Conservation (phyloP, 768 basidiomycete genomes). For the Naganishia antarctica region DNA sequence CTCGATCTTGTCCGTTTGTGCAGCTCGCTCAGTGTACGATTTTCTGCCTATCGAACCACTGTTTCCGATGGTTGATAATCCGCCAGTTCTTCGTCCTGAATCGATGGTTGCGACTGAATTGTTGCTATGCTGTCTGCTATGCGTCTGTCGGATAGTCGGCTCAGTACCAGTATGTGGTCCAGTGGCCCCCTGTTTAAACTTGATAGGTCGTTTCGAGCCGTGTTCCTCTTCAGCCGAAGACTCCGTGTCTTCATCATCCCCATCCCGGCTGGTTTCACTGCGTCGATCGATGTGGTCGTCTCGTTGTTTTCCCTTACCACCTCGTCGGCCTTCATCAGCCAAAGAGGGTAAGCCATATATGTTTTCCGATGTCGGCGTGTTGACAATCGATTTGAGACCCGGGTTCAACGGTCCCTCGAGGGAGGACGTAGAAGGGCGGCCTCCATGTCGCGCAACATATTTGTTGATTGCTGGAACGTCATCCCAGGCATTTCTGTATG, state of each 20-base stretch:
- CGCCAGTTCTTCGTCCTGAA: too few species aligned
- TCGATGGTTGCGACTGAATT: neutral
- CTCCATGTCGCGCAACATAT: conserved; percentile 56
- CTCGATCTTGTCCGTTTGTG: conserved; percentile 22
- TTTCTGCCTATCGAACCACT: neutral
- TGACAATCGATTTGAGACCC: neutral
- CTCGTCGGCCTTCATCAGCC: conserved; percentile 5
- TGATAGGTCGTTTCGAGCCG: conserved; percentile 18
- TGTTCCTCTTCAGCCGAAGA: conserved; percentile 37
- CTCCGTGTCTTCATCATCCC: conserved; percentile 53
- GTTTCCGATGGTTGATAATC: too few species aligned
- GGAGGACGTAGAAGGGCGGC: conserved; percentile 23
- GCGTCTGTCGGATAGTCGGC: neutral
- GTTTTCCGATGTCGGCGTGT: conserved; percentile 13
- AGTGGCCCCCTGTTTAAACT: conserved; percentile 1
- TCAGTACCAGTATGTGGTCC: neutral
- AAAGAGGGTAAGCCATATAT: neutral
- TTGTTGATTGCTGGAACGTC: conserved; percentile 69
- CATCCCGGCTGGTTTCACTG: conserved; percentile 44
- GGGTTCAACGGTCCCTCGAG: conserved; percentile 19
- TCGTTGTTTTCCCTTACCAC: neutral
- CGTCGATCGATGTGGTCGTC: conserved; percentile 1
- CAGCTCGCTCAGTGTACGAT: conserved; percentile 16
- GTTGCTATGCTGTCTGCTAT: conserved; percentile 5
- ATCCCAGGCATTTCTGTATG: conserved; percentile 82